Evolutionary conservation across 208 protist genomes (phyloP), one percentile per base, ranked within the genome.

Genomic region (Jaenimonas drosophilae): DNA sequence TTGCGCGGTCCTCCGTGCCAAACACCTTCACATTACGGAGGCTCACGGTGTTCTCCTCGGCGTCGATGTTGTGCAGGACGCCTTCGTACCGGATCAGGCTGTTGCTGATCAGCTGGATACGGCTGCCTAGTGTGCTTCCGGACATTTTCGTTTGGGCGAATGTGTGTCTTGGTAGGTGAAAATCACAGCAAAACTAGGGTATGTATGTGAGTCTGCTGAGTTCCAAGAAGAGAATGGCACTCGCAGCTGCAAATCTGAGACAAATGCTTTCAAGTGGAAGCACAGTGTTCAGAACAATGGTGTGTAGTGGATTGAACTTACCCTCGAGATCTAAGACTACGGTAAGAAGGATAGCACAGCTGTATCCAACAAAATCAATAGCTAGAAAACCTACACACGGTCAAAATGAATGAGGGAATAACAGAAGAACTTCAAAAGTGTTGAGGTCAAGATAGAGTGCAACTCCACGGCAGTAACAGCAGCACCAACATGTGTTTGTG

Each of bases 81-180:
- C 87, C 83, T 70, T 88, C 87, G 51, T 92, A 95, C 42, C 87
- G 76, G 46, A 92, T 94, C 41, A 85, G 64, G 44, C 70, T 80
- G 52, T 87, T 90, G 63, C 83, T 94, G 66, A 88, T 86, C 30
- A 94, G 65, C 38, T 59, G 62, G 38, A 94, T 91, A 28, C 56
- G 44, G 53, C 70, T 77, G 29, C 87, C 82, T 59, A 87, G 43
- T 29, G 20, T 20, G 28, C 24, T 46, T 39, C 54, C 59, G 36
- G 66, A 64, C 64, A 60, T 62, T 27, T 14, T 47, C 24, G 26
- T 28, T 34, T 50, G 36, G 30, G 32, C 16, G 23, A 42, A 37
- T 60, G 31, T 49, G 0, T 30, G 27, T 16, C 11, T 34, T 34
- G 31, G 14, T 16, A 34, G 31, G 31, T 34, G 31, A 34, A 34